Base-by-base conservation (phyloP, 2,329 filamentous ascomycete genomes). In the Fusarium sp. region DNA sequence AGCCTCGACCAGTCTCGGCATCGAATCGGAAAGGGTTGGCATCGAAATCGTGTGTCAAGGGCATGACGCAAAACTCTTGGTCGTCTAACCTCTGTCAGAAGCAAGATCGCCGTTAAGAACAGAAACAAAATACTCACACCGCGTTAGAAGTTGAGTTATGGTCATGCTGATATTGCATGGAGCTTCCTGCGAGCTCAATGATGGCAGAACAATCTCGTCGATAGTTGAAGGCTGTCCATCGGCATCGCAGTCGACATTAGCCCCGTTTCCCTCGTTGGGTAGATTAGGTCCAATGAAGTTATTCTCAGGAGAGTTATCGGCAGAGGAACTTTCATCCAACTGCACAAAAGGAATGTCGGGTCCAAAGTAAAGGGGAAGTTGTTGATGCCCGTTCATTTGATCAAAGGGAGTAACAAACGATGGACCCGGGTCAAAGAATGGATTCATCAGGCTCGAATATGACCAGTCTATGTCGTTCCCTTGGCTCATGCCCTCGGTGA, bases 11-110 rank as follows among this genome's bases (percentile, higher is more conserved):
- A 1, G 72, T 65, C 14, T 77, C 70, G 7, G 63, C 60, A 18
- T 76, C 66, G 64, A 75, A 78, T 5, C 81, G 79, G 52, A 83
- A 82, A 1, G 81, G 81, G 58, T 82, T 83, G 22, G 76, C 70
- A 14, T 73, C 64, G 34, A 78, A 79, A 62, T 82, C 81, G 11
- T 73, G 71, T 1, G 81, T 83, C 9, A 83, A 50, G 1, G 81
- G 81, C 20, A 81, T 68, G 13, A 82, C 66, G 50, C 81, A 82
- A 38, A 81, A 81, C 27, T 82, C 81, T 40, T 78, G 71, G 60
- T 83, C 80, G 64, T 82, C 81, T 82, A 57, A 20, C 9, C 10
- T 20, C 34, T 11, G 31, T 61, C 31, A 40, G 24, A 27, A 27
- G 24, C 24, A 27, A 27, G 24, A 27, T 27, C 24, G 6, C 6